A percentile compares a stretch with the other conserved stretches of the same genome.
Conservation (phyloP, 257 asterid genomes). For the Buddleja alternifolia region DNA sequence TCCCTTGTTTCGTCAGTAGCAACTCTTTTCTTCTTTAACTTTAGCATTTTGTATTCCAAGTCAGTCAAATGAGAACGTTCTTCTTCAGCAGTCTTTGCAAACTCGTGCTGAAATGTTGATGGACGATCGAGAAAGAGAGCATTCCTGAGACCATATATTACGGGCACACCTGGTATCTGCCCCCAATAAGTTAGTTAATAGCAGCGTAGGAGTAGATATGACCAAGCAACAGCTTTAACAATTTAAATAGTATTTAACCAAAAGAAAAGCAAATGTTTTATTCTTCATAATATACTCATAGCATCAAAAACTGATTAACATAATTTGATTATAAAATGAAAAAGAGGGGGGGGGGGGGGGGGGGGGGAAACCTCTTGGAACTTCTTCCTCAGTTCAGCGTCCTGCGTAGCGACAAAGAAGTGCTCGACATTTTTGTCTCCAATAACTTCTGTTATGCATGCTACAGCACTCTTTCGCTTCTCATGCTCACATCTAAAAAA, state of each 20-base stretch:
- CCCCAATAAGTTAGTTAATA: slow-evolving; percentile 19
- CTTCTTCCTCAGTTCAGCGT: slow-evolving; percentile 70
- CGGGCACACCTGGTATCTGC: slow-evolving; percentile 94
- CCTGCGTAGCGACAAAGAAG: slow-evolving; percentile 92
- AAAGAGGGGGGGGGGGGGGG: no score
- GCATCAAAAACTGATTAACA: slow-evolving; percentile 2
- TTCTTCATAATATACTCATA: slow-evolving; percentile 2
- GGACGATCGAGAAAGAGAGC: slow-evolving; percentile 87
- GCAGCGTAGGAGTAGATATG: not conserved
- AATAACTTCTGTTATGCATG: slow-evolving; percentile 75
- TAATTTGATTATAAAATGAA: not conserved
- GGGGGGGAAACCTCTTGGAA: slow-evolving; percentile 68
- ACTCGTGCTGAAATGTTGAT: slow-evolving; percentile 65
- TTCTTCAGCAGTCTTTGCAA: slow-evolving; percentile 74
- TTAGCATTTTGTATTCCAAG: slow-evolving; percentile 57
- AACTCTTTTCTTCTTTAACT: slow-evolving; percentile 39
- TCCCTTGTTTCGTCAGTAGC: slow-evolving; percentile 46
- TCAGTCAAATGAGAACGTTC: slow-evolving; percentile 73
- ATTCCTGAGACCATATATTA: slow-evolving; percentile 73
- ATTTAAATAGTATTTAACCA: not conserved
- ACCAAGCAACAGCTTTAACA: slow-evolving; percentile 2
- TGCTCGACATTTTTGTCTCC: slow-evolving; percentile 80
- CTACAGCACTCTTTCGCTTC: slow-evolving; percentile 65
- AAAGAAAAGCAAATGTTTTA: not conserved
- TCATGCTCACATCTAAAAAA: slow-evolving; percentile 86